These are phyloP conservation scores for Euphorbia peplus DNA, from an alignment of 345 rosid genomes.

Conservation along the genomic window DNA sequence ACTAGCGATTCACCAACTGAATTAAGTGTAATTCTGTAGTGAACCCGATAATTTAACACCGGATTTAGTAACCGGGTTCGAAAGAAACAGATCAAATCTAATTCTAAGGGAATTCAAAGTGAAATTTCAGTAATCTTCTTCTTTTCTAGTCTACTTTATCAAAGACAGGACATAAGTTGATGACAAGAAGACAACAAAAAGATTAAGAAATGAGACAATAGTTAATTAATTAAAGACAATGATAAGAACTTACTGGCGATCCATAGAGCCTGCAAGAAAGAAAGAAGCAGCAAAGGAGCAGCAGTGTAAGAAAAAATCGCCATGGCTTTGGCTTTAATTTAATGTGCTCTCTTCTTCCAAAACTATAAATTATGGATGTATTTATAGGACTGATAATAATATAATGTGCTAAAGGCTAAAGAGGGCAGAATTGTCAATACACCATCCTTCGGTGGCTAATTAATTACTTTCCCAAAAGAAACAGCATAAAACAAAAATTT, in stretches of 20 bases:
- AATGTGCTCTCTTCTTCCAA: neutral
- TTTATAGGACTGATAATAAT: no score
- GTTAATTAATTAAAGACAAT: neutral
- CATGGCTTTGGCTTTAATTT: slow-evolving; percentile 45
- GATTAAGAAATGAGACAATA: neutral
- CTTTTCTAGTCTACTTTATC: neutral
- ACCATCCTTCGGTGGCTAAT: slow-evolving; percentile 4
- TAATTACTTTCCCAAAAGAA: neutral
- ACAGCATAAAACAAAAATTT: no score
- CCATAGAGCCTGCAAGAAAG: slow-evolving; percentile 21
- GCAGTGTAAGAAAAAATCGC: slow-evolving; percentile 25
- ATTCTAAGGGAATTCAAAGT: no score
- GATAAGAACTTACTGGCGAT: slow-evolving; percentile 48
- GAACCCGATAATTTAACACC: no score
- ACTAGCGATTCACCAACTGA: no score
- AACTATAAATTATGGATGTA: no score
- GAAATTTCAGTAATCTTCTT: neutral
- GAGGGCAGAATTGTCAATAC: slow-evolving; percentile 16
- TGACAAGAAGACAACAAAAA: neutral
- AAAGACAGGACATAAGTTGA: neutral
- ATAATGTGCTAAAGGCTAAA: neutral
- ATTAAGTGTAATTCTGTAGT: no score
- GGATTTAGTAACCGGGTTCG: no score
- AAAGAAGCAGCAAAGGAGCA: slow-evolving; percentile 32
- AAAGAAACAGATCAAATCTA: no score